phyloP scores from a whole-genome alignment of 176 grass and related monocot species.

The Calamus simplicifolius region DNA sequence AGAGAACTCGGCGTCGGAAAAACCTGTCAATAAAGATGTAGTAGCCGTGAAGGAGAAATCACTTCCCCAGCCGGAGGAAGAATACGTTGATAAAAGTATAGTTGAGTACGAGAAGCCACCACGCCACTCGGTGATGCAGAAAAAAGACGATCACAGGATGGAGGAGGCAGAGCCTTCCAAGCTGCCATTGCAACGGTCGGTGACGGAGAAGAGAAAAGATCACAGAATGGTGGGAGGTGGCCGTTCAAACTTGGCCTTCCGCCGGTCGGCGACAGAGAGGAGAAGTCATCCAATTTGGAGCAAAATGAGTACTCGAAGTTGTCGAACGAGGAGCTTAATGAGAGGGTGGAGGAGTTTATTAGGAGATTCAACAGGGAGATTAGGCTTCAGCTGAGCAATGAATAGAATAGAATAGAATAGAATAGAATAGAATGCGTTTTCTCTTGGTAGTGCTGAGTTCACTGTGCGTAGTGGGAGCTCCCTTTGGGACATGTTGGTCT shows the following conservation, averaged over 20 bases:
- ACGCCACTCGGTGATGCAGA: background rate
- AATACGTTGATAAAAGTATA: background rate
- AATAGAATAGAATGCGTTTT: background rate
- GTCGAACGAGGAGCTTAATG: constrained; percentile 75
- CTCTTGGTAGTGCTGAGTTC: too few species aligned
- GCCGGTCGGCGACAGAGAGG: too few species aligned
- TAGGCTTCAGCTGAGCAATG: constrained; percentile 11
- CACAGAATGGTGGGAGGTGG: too few species aligned
- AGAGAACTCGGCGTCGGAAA: too few species aligned
- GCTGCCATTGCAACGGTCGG: constrained; percentile 11
- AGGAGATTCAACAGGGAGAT: constrained; percentile 71
- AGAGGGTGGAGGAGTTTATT: constrained; percentile 84
- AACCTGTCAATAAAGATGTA: too few species aligned
- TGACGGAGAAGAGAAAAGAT: constrained; percentile 9
- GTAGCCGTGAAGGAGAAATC: background rate
- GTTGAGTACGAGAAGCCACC: background rate
- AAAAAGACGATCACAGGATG: background rate
- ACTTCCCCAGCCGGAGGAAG: background rate
- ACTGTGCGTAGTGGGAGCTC: too few species aligned
- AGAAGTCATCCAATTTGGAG: background rate
- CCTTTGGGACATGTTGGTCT: too few species aligned
- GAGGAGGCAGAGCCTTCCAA: too few species aligned
- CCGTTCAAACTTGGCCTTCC: too few species aligned
- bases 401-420: constrained; percentile 1
- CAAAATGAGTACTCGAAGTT: constrained; percentile 39